Conservation (phyloP, 805 yeast species). For the Myxozyma nipponensis region DNA sequence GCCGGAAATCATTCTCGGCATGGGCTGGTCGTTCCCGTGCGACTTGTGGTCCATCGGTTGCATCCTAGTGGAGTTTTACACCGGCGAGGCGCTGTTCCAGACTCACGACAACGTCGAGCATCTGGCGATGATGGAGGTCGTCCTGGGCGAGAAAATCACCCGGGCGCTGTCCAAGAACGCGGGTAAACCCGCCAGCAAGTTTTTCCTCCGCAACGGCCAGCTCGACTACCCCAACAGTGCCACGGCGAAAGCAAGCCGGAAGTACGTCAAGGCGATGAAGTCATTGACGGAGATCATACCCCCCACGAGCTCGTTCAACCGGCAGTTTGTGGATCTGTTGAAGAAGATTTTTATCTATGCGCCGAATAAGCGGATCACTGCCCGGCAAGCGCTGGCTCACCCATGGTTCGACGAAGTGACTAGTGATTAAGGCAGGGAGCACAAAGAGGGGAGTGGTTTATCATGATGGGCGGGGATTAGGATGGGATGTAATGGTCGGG, state of each 20-base stretch:
- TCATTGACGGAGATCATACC: constrained; percentile 34
- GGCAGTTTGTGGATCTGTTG: constrained; percentile 60
- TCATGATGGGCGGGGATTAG: no score
- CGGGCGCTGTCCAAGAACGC: constrained; percentile 31
- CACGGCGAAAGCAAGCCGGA: constrained; percentile 38
- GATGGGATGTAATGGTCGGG: no score
- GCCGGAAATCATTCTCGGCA: constrained; percentile 89
- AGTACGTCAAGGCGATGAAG: constrained; percentile 40
- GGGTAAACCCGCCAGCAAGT: constrained; percentile 28
- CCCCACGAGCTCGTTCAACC: constrained; percentile 13
- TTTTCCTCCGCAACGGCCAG: constrained; percentile 31
- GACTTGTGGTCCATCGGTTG: constrained; percentile 98
- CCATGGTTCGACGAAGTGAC: constrained; percentile 59
- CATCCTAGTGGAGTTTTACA: constrained; percentile 80
- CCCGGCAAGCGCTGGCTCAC: constrained; percentile 70
- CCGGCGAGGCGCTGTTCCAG: constrained; percentile 91
- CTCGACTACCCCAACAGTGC: constrained; percentile 39
- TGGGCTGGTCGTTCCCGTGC: constrained; percentile 97
- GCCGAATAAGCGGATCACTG: constrained; percentile 68
- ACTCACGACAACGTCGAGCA: constrained; percentile 95
- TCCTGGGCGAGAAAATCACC: constrained; percentile 51
- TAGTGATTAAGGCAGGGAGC: constrained; percentile 14
- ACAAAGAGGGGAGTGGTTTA: no score
- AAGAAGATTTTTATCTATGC: constrained; percentile 64
- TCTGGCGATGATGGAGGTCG: constrained; percentile 87